phyloP scores from a whole-genome alignment of 1,284 basidiomycete species.

The Tetrapyrgos nigripes region DNA sequence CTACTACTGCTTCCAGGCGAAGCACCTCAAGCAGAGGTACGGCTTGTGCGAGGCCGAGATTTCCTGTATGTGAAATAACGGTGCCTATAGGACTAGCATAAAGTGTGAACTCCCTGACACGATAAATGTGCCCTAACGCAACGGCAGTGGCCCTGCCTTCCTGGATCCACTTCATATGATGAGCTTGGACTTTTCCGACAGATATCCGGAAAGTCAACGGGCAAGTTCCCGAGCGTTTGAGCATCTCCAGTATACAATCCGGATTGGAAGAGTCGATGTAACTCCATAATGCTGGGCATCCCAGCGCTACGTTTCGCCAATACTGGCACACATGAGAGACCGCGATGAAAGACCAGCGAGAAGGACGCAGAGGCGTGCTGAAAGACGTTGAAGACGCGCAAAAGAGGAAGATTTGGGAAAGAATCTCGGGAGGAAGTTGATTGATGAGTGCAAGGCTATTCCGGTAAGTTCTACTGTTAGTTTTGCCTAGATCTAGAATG shows the following conservation, averaged over 20 bases:
- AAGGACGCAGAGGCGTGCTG: neutral
- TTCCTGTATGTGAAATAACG: too few relatives aligned
- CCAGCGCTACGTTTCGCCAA: constrained; percentile 15
- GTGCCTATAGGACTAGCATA: too few relatives aligned
- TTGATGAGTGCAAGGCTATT: constrained; percentile 24
- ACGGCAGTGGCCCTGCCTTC: constrained; percentile 9
- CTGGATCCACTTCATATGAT: constrained; percentile 9
- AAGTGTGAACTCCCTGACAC: too few relatives aligned
- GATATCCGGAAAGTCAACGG: constrained; percentile 14
- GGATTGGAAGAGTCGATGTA: constrained; percentile 11
- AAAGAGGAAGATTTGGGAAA: constrained; percentile 30
- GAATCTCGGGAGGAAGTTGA: constrained; percentile 34
- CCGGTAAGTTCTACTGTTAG: constrained; percentile 15
- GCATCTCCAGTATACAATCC: constrained; percentile 17
- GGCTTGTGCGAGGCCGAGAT: neutral
- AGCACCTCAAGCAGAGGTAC: too few relatives aligned
- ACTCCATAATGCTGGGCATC: constrained; percentile 17
- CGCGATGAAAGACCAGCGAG: constrained; percentile 11
- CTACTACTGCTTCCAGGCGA: too few relatives aligned
- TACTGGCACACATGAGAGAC: constrained; percentile 16
- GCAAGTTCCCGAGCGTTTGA: constrained; percentile 17
- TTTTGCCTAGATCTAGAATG: too few relatives aligned
- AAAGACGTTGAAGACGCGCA: neutral
- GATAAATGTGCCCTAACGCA: too few relatives aligned
- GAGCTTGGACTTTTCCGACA: neutral